Percentiles rank a stretch among this genome's conserved stretches.
Conservation (phyloP, 176 grass and related monocot genomes). For the Hsuehochloa calcarea region DNA sequence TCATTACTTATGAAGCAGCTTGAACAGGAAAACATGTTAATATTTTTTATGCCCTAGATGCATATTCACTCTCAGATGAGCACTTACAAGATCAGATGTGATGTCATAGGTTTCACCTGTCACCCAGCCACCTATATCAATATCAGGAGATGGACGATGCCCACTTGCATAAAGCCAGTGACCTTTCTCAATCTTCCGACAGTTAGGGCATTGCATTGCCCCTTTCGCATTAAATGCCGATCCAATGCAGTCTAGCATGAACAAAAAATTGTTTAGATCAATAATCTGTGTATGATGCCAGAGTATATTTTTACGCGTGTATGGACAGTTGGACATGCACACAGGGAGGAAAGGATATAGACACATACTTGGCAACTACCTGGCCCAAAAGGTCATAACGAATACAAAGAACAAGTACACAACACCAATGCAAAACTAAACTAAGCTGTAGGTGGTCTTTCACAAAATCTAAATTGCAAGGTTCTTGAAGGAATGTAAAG, state of each 20-base stretch:
- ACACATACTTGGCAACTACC: constrained; percentile 2
- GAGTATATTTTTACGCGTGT: background rate
- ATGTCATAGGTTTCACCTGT: constrained; percentile 73
- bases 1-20: constrained; percentile 8
- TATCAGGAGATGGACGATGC: constrained; percentile 59
- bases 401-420: background rate
- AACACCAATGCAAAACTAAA: background rate
- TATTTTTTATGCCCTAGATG: constrained; percentile 19
- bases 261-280: constrained; percentile 31
- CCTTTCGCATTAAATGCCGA: constrained; percentile 99
- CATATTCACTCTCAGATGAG: constrained; percentile 6
- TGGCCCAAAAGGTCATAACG: background rate
- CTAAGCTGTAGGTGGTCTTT: background rate
- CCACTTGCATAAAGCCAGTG: constrained; percentile 79
- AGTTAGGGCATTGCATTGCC: constrained; percentile 88
- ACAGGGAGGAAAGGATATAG: background rate
- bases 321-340: background rate
- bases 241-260: constrained; percentile 84
- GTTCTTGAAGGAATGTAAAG: constrained; percentile 2
- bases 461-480: background rate
- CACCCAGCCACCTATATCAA: constrained; percentile 76
- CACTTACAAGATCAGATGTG: constrained; percentile 77
- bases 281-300: background rate
- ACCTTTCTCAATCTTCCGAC: constrained; percentile 88
- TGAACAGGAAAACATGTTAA: background rate